Base-by-base conservation (phyloP, 2,329 filamentous ascomycete species). In the Tolypocladium paradoxum region DNA sequence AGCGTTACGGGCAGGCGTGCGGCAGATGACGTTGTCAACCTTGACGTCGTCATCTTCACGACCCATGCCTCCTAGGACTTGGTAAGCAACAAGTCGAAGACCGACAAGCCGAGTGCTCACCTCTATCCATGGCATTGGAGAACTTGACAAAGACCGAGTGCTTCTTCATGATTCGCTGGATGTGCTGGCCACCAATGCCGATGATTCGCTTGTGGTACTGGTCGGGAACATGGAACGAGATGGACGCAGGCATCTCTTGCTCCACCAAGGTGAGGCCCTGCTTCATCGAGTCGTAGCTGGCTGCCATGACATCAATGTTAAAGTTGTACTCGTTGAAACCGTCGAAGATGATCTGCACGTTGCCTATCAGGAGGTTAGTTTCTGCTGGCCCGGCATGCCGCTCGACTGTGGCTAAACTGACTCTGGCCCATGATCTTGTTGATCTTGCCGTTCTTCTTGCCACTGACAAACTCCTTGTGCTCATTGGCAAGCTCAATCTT, bases 371-470 rank as follows among this genome's bases (percentile, higher is more conserved):
- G n/a, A 20, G 4, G n/a, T 47, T 47, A 47, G 43, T 29, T 11
- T 50, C 46, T 24, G 22, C n/a, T 16, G 9, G 31, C 27, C 29
- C 18, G n/a, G 24, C 27, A 20, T 4, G 20, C n/a, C 29, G 20
- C 22, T 14, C 14, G 7, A 37, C 8, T 14, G n/a, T 14, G 27
- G 29, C 7, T 49, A 33, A n/a, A 56, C 62, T 40, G 58, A 62
- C 91, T 96, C 71, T 97, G 92, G 27, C 92, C 93, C 93, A 99
- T 99, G 65, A 99, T 99, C 78, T 99, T 99, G 78, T 99, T 99
- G 72, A 99, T 99, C 75, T 99, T 99, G 71, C 93, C 93, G 64
- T 99, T 99, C 77, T 99, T 99, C 78, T 99, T 99, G 61, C 93
- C 93, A 62, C 91, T 96, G 54, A 99, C 93, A 67, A 99, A 99